Conservation (phyloP, 2,329 filamentous ascomycete species). For the Epichloe baconii region DNA sequence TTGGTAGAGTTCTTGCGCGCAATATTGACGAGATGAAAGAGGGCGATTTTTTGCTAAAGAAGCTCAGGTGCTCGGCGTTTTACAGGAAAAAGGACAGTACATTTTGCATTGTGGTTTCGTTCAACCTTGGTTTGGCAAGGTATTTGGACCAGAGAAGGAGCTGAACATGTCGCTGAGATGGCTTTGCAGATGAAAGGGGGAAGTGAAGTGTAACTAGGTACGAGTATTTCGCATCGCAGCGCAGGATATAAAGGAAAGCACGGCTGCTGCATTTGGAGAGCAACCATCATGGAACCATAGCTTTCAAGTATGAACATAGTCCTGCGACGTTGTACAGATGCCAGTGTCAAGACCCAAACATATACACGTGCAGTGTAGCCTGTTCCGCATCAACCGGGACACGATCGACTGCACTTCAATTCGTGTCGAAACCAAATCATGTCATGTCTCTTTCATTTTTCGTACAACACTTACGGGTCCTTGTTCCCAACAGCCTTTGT, state of each 20-base stretch:
- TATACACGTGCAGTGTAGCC: no score
- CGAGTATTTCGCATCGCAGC: background rate
- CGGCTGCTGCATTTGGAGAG: background rate
- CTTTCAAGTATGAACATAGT: no score
- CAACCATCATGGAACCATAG: no score
- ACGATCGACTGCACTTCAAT: no score
- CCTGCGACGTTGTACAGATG: background rate
- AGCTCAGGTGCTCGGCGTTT: constrained; percentile 6
- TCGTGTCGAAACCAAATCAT: no score
- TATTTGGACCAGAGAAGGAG: background rate
- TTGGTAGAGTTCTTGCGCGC: background rate
- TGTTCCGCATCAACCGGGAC: no score
- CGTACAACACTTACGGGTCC: no score
- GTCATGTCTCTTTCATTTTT: no score
- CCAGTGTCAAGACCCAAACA: background rate
- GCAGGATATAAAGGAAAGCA: background rate
- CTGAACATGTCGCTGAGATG: background rate
- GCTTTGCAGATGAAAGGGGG: background rate
- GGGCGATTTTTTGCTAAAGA: background rate
- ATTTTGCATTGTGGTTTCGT: background rate
- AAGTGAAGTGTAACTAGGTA: background rate
- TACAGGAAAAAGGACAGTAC: background rate
- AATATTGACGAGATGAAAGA: background rate
- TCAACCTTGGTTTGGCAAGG: background rate
- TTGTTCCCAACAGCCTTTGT: no score